These are phyloP conservation scores for Macrophomina phaseolina DNA, from an alignment of 2,329 filamentous ascomycete species.

Conservation along the genomic window DNA sequence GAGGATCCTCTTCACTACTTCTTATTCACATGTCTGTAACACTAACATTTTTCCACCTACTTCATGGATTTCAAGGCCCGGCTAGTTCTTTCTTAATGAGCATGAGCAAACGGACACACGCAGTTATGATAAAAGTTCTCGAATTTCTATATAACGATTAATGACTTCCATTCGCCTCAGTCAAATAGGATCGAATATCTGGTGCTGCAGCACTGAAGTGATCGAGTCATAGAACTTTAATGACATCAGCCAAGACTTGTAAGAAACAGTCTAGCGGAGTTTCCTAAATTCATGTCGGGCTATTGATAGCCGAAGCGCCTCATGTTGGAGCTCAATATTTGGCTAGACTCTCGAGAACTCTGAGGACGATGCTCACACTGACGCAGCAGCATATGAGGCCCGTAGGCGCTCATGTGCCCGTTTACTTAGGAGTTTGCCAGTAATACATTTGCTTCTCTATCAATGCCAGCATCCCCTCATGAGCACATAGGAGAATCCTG, in stretches of 20 bases:
- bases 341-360: too few relatives aligned
- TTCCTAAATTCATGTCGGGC: conserved; percentile 6
- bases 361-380: too few relatives aligned
- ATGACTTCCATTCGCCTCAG: not conserved
- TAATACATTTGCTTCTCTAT: too few relatives aligned
- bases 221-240: too few relatives aligned
- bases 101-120: not conserved
- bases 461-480: too few relatives aligned
- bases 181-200: too few relatives aligned
- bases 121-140: conserved; percentile 14
- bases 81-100: not conserved
- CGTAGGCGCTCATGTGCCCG: too few relatives aligned
- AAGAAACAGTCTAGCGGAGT: not conserved
- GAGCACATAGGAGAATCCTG: too few relatives aligned
- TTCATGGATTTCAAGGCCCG: not conserved
- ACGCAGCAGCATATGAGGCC: too few relatives aligned
- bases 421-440: too few relatives aligned
- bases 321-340: not conserved
- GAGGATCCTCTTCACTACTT: not conserved
- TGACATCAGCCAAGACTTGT: conserved; percentile 12
- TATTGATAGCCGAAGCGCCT: not conserved
- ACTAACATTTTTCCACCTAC: conserved; percentile 8
- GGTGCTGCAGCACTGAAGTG: too few relatives aligned
- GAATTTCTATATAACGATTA: not conserved
- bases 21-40: conserved; percentile 10